Base-by-base conservation (phyloP, 768 basidiomycete genomes). In the Tylopilus sp. region DNA sequence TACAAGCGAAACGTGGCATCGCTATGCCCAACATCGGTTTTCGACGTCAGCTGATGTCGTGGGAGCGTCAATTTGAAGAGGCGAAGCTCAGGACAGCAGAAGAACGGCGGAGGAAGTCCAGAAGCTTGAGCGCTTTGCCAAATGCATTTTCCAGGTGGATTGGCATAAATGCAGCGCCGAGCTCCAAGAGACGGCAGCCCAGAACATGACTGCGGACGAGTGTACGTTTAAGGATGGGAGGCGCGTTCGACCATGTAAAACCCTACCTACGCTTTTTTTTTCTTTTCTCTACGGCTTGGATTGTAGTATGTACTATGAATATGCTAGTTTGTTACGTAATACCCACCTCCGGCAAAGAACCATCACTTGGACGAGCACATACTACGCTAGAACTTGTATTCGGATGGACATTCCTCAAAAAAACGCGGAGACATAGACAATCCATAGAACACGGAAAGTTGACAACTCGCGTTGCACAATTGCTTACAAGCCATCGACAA, bases 1-100 rank as follows among this genome's bases (percentile, higher is more conserved):
- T 81, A 30, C 76, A 76, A 56, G 67, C 75, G 33, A 77, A 79
- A 44, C 84, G 88, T 18, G 69, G 73, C 20, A 79, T 89, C 44
- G 79, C 82, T 13, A 73, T 71, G 45, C 88, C 88, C 0, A 91
- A 89, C 60, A n/a, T 67, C 1, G 85, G 85, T 9, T 89, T 90
- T 66, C 72, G 79, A 47, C 64, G 67, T 43, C 88, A 91, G 68
- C 74, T 88, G 7, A 57, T 66, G 20, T 39, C 33, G 4, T 78
- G 73, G 67, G 70, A 65, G 12, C 42, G 44, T 22, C 60, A 58
- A 53, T 69, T 69, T 42, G 63, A 69, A 8, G 63, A 58, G 1
- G 57, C 55, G 7, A 69, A 60, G 55, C 41, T 33, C 17, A 56
- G 10, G 12, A 63, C 50, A 12, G 59, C 53, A 26, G 44, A 44